Conservation (phyloP, 2,329 filamentous ascomycete genomes). For the Fusarium austroafricanum region DNA sequence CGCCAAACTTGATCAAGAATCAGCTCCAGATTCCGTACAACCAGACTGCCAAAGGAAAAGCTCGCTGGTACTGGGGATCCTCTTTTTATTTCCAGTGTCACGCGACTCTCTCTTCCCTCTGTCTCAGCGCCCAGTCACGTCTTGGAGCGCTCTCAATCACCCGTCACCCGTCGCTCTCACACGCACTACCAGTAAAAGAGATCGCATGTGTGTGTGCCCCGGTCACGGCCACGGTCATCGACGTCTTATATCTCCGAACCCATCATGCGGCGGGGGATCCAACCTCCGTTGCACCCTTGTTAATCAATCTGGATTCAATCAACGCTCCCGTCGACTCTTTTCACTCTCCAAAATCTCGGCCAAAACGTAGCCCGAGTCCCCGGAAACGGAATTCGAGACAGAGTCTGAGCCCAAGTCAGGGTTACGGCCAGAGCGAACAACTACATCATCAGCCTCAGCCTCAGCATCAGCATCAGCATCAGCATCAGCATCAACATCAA, state of each 20-base stretch:
- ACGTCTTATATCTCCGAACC: constrained; percentile 43
- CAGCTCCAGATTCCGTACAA: not conserved
- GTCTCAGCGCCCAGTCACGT: constrained; percentile 28
- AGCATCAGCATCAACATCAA: constrained; percentile 21
- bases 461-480: constrained; percentile 10
- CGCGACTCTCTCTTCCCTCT: constrained; percentile 33
- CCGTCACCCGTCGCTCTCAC: constrained; percentile 44
- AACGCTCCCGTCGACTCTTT: constrained; percentile 47
- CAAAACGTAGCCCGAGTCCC: constrained; percentile 39
- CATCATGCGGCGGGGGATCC: constrained; percentile 68
- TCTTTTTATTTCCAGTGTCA: constrained; percentile 35
- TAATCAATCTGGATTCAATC: constrained; percentile 69
- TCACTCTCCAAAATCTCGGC: constrained; percentile 36
- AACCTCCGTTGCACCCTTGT: constrained; percentile 65
- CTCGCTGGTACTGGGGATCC: not conserved
- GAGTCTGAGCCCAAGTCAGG: constrained; percentile 32
- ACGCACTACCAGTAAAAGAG: constrained; percentile 5
- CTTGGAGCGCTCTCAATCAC: constrained; percentile 1
- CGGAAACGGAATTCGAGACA: constrained; percentile 25
- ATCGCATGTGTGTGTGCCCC: constrained; percentile 42
- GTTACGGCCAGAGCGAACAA: constrained; percentile 8
- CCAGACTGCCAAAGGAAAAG: no score
- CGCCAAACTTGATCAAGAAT: constrained; percentile 35
- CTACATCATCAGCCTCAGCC: constrained; percentile 23
- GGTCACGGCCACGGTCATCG: constrained; percentile 40